phyloP scores from a whole-genome alignment of 495 filamentous ascomycete species.

The Trichoderma erinaceum region DNA sequence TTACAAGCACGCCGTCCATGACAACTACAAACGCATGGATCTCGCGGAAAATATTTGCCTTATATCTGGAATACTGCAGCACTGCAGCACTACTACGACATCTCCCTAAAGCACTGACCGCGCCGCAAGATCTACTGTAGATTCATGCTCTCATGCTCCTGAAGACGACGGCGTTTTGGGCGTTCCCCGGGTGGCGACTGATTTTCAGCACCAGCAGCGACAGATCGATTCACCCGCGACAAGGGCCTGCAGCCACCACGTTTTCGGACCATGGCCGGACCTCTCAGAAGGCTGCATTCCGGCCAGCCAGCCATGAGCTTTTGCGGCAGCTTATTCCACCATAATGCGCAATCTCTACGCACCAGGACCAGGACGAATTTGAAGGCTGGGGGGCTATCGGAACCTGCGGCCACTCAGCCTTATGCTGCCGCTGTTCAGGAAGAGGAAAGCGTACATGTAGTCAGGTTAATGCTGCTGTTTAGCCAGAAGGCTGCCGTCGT shows the following conservation, averaged over 20 bases:
- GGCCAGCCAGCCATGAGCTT: not conserved
- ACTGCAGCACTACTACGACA: not conserved
- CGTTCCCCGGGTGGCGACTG: not conserved
- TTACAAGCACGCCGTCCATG: too few species aligned
- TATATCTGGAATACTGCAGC: not conserved
- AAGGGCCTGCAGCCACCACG: conserved; percentile 11
- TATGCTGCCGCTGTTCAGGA: not conserved
- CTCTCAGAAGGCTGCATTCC: not conserved
- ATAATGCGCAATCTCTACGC: not conserved
- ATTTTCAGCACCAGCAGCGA: not conserved
- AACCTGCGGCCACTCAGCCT: not conserved
- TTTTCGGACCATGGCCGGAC: conserved; percentile 12
- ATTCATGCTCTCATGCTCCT: not conserved
- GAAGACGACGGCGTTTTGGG: not conserved
- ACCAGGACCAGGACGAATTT: not conserved
- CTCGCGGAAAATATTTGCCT: too few species aligned
- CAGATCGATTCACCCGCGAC: not conserved
- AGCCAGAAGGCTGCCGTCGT: not conserved
- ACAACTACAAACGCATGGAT: too few species aligned
- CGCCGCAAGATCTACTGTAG: not conserved
- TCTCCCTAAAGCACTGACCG: not conserved
- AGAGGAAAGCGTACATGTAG: not conserved
- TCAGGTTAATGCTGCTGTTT: not conserved
- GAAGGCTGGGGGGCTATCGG: not conserved
- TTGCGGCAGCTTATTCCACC: not conserved